Conservation (phyloP, 805 yeast species). For the Ogataea kodamae region DNA sequence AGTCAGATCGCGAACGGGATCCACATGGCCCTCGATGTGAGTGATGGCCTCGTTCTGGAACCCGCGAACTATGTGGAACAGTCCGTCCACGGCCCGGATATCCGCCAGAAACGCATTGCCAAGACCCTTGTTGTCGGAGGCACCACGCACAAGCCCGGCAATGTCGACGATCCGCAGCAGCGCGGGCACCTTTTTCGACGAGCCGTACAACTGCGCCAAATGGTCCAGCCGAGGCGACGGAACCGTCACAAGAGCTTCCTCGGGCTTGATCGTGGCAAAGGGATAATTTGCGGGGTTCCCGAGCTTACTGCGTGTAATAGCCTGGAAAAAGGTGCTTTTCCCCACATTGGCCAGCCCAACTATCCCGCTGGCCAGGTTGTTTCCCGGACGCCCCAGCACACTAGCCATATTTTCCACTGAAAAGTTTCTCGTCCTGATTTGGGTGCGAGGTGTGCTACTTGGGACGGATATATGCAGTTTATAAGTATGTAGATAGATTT, state of each 20-base stretch:
- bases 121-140: constrained; percentile 62
- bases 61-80: constrained; percentile 65
- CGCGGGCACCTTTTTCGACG: constrained; percentile 51
- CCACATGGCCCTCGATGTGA: constrained; percentile 61
- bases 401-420: constrained; percentile 1
- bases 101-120: constrained; percentile 72
- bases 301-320: constrained; percentile 56
- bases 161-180: constrained; percentile 59
- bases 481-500: background rate
- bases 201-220: constrained; percentile 44
- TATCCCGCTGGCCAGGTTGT: constrained; percentile 41
- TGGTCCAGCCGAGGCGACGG: constrained; percentile 49
- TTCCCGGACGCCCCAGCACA: constrained; percentile 33
- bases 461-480: background rate
- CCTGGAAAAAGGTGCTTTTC: constrained; percentile 55
- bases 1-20: constrained; percentile 60
- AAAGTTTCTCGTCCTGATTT: background rate
- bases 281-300: constrained; percentile 73
- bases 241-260: constrained; percentile 55
- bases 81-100: constrained; percentile 68
- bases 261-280: constrained; percentile 75
- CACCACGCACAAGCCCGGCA: constrained; percentile 67
- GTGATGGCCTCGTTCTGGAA: constrained; percentile 63
- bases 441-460: background rate
- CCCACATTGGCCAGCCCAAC: constrained; percentile 69